phyloP scores from a whole-genome alignment of 2,329 filamentous ascomycete species.

The Tolypocladium paradoxum region DNA sequence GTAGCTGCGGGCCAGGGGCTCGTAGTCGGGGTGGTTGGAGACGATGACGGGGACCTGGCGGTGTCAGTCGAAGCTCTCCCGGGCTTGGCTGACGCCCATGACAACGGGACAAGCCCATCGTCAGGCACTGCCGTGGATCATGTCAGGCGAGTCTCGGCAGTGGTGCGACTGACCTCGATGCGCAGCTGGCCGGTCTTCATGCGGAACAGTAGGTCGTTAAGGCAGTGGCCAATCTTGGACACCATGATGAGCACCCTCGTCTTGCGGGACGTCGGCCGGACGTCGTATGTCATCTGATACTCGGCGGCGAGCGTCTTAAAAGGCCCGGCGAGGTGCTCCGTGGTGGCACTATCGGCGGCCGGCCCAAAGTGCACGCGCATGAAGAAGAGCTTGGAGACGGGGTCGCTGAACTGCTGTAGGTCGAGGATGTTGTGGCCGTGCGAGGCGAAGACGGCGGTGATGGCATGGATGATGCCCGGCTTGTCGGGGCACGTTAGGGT shows the following conservation, averaged over 20 bases:
- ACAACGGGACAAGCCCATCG: too few species aligned
- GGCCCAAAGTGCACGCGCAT: conserved; percentile 79
- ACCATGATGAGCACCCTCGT: conserved; percentile 78
- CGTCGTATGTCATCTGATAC: conserved; percentile 60
- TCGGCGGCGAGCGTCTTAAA: conserved; percentile 52
- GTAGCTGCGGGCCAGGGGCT: conserved; percentile 57
- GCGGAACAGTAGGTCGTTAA: conserved; percentile 76
- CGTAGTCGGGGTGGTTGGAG: conserved; percentile 71
- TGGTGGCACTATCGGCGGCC: conserved; percentile 32
- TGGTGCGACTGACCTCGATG: conserved; percentile 38
- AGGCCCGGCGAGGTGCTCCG: conserved; percentile 39
- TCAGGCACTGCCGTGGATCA: too few species aligned
- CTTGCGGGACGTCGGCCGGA: conserved; percentile 58
- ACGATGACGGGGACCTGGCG: conserved; percentile 59
- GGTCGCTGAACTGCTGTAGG: conserved; percentile 75
- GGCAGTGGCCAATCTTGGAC: conserved; percentile 77
- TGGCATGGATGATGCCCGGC: conserved; percentile 74
- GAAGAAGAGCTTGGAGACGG: conserved; percentile 66
- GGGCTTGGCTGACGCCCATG: not conserved
- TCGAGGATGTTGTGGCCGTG: conserved; percentile 73
- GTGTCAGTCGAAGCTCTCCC: not conserved
- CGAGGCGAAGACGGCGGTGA: conserved; percentile 65
- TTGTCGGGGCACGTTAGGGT: conserved; percentile 78
- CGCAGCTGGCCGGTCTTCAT: conserved; percentile 62
- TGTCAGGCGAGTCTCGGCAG: not conserved